Evolutionary conservation across 495 filamentous ascomycete species (phyloP).

Genomic region (Durotheca rogersii): DNA sequence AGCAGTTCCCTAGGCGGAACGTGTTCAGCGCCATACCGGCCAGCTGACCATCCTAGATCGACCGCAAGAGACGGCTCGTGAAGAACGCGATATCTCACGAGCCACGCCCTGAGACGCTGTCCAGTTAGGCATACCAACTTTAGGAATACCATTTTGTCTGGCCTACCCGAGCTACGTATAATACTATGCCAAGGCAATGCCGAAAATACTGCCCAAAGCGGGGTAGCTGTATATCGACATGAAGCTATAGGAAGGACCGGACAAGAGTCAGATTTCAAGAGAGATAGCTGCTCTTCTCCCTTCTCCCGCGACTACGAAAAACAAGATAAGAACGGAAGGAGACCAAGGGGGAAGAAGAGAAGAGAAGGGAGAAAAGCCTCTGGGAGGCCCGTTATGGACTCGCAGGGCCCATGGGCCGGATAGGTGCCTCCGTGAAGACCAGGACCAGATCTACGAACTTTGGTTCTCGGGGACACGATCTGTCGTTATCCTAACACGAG

Average conservation of each 20-base stretch:
- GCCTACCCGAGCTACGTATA: constrained; percentile 21
- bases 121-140: constrained; percentile 28
- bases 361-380: not conserved
- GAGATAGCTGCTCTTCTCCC: no score
- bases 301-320: no score
- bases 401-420: constrained; percentile 19
- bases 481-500: constrained; percentile 26
- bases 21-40: constrained; percentile 14
- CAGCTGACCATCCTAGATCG: constrained; percentile 34
- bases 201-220: constrained; percentile 29
- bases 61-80: constrained; percentile 29
- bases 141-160: constrained; percentile 28
- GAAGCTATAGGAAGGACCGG: constrained; percentile 16
- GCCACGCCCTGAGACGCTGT: constrained; percentile 10
- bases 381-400: constrained; percentile 9
- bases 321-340: no score
- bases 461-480: constrained; percentile 31
- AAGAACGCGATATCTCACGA: constrained; percentile 20
- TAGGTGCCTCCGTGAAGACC: constrained; percentile 23
- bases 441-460: constrained; percentile 23
- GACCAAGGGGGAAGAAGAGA: constrained; percentile 17
- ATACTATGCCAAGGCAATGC: constrained; percentile 18
- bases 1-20: constrained; percentile 23
- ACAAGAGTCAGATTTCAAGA: no score
- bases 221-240: constrained; percentile 27